Conservation (phyloP, 768 basidiomycete species). For the Tephrocybe sp. region DNA sequence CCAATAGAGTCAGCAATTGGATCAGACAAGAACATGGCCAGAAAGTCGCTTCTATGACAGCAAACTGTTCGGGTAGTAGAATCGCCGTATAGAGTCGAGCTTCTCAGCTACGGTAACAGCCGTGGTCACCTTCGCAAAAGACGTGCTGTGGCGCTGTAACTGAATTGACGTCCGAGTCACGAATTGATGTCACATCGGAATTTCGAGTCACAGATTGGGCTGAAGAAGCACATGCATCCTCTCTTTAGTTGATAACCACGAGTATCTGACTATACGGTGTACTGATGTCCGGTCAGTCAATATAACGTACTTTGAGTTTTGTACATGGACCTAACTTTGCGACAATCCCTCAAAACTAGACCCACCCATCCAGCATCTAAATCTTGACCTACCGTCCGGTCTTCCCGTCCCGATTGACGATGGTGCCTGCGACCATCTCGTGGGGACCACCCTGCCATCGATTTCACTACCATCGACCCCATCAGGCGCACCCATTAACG, state of each 20-base stretch:
- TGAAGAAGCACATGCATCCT: not conserved
- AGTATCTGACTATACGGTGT: not conserved
- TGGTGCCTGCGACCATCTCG: constrained; percentile 20
- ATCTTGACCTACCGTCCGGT: constrained; percentile 13
- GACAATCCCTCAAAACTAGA: too few relatives aligned
- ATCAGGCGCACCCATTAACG: constrained; percentile 10
- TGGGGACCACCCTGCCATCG: constrained; percentile 13
- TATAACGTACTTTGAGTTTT: not conserved
- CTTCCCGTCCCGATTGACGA: constrained; percentile 21
- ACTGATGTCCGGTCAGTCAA: not conserved
- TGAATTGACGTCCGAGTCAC: not conserved
- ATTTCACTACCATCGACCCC: constrained; percentile 17
- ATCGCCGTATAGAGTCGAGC: not conserved
- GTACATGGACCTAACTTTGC: too few relatives aligned
- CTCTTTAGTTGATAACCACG: not conserved
- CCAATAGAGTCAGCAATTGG: too few relatives aligned
- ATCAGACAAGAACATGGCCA: too few relatives aligned
- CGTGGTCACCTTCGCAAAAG: not conserved
- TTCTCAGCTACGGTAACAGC: too few relatives aligned
- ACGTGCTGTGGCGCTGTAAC: not conserved
- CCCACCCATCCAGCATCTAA: too few relatives aligned
- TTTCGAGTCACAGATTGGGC: not conserved
- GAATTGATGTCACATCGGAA: not conserved
- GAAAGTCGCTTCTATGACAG: too few relatives aligned
- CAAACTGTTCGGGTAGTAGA: not conserved